These are phyloP conservation scores for Alternaria sp. DNA, from an alignment of 2,329 filamentous ascomycete genomes.

Conservation along the genomic window DNA sequence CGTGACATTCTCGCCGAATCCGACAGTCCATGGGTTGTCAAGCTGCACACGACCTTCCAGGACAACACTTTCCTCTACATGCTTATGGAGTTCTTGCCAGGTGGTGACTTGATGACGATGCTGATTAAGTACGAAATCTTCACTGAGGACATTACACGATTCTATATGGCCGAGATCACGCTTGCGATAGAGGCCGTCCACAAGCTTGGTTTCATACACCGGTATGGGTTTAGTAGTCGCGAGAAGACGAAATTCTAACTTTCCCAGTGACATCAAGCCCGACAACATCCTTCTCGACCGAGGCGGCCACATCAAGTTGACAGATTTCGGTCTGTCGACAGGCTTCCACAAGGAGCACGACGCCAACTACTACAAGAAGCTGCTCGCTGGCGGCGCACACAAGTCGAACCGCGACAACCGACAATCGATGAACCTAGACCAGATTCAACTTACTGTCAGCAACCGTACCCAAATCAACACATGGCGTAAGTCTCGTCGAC, in stretches of 20 bases:
- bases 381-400: conserved; percentile 72
- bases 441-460: conserved; percentile 97
- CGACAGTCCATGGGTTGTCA: conserved; percentile 99
- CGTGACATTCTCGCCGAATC: conserved; percentile 97
- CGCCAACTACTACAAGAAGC: conserved; percentile 97
- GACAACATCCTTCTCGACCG: conserved; percentile 97
- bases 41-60: conserved; percentile 97
- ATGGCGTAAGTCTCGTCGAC: conserved; percentile 92
- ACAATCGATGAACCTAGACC: conserved; percentile 93
- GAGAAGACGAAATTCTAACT: conserved; percentile 26
- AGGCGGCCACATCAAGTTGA: conserved; percentile 96
- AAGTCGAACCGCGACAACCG: conserved; percentile 68
- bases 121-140: conserved; percentile 99
- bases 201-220: conserved; percentile 96
- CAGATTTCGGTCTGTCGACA: conserved; percentile 96
- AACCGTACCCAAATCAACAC: conserved; percentile 98
- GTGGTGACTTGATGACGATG: conserved; percentile 99
- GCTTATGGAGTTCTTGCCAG: conserved; percentile 98
- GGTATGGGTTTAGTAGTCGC: conserved; percentile 63
- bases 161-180: conserved; percentile 98
- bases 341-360: conserved; percentile 98
- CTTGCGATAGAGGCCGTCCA: conserved; percentile 99
- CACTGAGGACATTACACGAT: conserved; percentile 96
- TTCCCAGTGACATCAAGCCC: conserved; percentile 85
- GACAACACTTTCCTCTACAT: conserved; percentile 96